Conservation (phyloP, 768 basidiomycete species). For the Lactarius quietus region DNA sequence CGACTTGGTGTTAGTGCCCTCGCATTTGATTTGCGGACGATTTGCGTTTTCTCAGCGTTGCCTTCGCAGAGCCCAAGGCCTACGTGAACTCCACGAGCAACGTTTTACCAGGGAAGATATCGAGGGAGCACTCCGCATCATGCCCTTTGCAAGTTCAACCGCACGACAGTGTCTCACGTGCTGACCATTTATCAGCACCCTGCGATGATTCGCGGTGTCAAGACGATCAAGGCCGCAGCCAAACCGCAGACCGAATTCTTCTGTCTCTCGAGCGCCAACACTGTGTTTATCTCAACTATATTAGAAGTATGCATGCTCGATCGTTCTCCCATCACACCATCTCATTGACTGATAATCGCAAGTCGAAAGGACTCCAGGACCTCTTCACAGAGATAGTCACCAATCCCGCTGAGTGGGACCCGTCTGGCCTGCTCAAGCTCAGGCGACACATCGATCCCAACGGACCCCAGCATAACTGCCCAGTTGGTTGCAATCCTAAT, state of each 20-base stretch:
- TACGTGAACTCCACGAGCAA: constrained; percentile 65
- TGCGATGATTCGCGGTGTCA: constrained; percentile 92
- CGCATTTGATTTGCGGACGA: not conserved
- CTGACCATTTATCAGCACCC: constrained; percentile 69
- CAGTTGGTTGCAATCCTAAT: constrained; percentile 87
- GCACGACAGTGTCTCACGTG: not conserved
- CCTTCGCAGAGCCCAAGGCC: constrained; percentile 53
- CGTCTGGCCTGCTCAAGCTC: constrained; percentile 66
- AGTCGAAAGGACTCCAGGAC: constrained; percentile 66
- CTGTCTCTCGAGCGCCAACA: constrained; percentile 92
- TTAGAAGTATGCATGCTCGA: constrained; percentile 51
- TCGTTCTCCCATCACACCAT: not conserved
- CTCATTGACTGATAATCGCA: constrained; percentile 31
- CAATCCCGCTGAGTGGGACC: constrained; percentile 85
- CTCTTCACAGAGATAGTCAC: constrained; percentile 86
- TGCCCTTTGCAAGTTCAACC: constrained; percentile 84
- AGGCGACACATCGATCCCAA: constrained; percentile 70
- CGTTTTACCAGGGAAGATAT: constrained; percentile 74
- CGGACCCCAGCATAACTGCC: constrained; percentile 79
- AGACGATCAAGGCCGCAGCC: constrained; percentile 59
- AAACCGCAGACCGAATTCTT: constrained; percentile 75
- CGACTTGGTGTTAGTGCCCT: constrained; percentile 75
- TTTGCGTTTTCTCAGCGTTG: constrained; percentile 10
- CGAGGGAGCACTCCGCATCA: constrained; percentile 66
- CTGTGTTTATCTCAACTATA: constrained; percentile 87